Evolutionary conservation across 2,329 filamentous ascomycete species (phyloP), one percentile per base, ranked within the genome.

Genomic region (Aspergillus glaucus): DNA sequence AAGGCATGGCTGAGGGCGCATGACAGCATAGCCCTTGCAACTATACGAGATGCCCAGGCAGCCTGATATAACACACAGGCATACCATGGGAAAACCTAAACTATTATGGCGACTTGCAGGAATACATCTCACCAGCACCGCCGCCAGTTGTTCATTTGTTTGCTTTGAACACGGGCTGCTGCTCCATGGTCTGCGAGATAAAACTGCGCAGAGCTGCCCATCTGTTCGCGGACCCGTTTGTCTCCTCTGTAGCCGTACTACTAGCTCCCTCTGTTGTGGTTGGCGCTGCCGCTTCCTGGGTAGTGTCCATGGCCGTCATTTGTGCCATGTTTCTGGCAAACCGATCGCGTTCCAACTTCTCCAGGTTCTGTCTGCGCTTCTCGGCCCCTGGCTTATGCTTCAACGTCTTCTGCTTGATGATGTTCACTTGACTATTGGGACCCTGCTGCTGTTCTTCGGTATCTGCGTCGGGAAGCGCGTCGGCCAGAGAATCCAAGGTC

Each of bases 121-220:
- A 30, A 12, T 30, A 30, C 26, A 30, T 30, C 26, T 30, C 26
- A 30, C 26, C 10, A 30, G 26, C 26, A 30, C 26, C 26, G 26
- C 26, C 26, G 26, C 26, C n/a, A n/a, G 6, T 10, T 37, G n/a
- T 58, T 59, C 61, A 66, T 51, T 65, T 60, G 24, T 59, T 58
- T 14, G 52, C 48, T 37, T 75, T 67, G 63, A 95, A 95, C 3
- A 86, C 87, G 12, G 86, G 82, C 59, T 92, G 92, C 68, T 88
- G 86, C 71, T 95, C 88, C 84, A 95, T 88, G 1, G 88, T 96
- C 39, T 84, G 79, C 1, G 87, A 85, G 45, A 96, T 94, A 63
- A 92, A 94, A 8, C 77, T 83, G 59, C 91, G 81, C 67, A 97
- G 66, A 14, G 89, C 88, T 26, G 86, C 86, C 86, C 89, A 96